These are phyloP conservation scores for Entamoeba nuttalli DNA, from an alignment of 208 protist species.

Conservation along the genomic window DNA sequence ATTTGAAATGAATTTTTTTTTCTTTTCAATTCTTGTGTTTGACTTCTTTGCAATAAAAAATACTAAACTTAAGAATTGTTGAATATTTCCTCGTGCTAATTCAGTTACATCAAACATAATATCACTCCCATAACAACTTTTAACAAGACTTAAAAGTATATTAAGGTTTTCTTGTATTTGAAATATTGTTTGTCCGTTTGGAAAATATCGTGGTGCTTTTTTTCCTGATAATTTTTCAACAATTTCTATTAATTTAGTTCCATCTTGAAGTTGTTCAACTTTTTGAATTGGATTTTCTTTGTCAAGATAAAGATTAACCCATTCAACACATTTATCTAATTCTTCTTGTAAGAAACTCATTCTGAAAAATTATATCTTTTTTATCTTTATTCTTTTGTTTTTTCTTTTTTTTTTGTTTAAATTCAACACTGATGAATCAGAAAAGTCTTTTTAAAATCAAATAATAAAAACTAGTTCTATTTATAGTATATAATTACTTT, in stretches of 20 bases:
- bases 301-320: background rate
- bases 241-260: background rate
- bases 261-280: background rate
- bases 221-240: background rate
- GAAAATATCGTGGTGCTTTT: background rate
- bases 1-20: background rate
- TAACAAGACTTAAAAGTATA: background rate
- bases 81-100: background rate
- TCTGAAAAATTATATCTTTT: background rate
- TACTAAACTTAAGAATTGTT: background rate
- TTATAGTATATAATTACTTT: too few relatives aligned
- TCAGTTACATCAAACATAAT: background rate
- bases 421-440: too few relatives aligned
- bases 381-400: too few relatives aligned
- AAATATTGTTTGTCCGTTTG: background rate
- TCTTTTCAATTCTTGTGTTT: background rate
- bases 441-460: too few relatives aligned
- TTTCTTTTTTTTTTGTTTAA: too few relatives aligned
- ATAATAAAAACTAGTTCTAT: too few relatives aligned
- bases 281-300: background rate
- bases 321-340: background rate
- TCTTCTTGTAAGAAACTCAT: background rate
- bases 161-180: background rate
- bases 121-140: background rate
- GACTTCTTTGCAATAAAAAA: background rate